Percentiles rank a stretch among this genome's conserved stretches.
Conservation (phyloP, 768 basidiomycete genomes). For the Tubosaeta sp. region DNA sequence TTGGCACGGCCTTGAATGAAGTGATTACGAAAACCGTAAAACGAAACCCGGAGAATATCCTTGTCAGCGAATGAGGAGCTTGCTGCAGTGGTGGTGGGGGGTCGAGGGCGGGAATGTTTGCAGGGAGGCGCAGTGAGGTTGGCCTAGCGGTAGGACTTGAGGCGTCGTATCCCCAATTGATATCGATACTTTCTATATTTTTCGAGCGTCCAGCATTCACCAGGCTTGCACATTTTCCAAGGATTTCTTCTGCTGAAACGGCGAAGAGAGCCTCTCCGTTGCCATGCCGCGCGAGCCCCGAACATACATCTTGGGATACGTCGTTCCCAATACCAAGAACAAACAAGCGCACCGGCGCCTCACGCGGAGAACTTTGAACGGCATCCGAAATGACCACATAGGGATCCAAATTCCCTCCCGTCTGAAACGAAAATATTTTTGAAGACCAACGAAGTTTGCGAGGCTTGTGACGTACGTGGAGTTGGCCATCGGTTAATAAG, state of each 20-base stretch:
- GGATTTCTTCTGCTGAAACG: slow-evolving; percentile 40
- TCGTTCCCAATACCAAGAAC: slow-evolving; percentile 52
- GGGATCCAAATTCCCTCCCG: slow-evolving; percentile 15
- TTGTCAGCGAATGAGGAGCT: slow-evolving; percentile 28
- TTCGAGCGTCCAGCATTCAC: slow-evolving; percentile 48
- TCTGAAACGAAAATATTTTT: slow-evolving; percentile 1
- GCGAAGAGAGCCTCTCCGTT: slow-evolving; percentile 50
- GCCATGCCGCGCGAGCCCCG: slow-evolving; percentile 51
- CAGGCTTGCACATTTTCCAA: slow-evolving; percentile 45
- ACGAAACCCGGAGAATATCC: slow-evolving; percentile 33
- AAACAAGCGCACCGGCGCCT: slow-evolving; percentile 46
- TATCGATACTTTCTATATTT: slow-evolving; percentile 39
- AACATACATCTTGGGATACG: slow-evolving; percentile 48
- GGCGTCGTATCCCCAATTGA: slow-evolving; percentile 46
- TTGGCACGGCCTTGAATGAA: slow-evolving; percentile 20
- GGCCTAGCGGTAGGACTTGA: slow-evolving; percentile 7
- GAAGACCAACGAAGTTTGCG: background rate
- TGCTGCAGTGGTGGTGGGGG: slow-evolving; percentile 34
- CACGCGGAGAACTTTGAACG: slow-evolving; percentile 26
- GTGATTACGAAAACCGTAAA: slow-evolving; percentile 34
- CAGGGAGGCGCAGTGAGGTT: slow-evolving; percentile 14
- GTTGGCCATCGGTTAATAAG: slow-evolving; percentile 56
- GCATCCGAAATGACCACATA: slow-evolving; percentile 23
- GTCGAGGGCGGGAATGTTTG: slow-evolving; percentile 23
- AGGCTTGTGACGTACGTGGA: slow-evolving; percentile 19